Evolutionary conservation across 768 basidiomycete genomes (phyloP), one percentile per base, ranked within the genome.

Genomic region (Rhizopogon sp.): DNA sequence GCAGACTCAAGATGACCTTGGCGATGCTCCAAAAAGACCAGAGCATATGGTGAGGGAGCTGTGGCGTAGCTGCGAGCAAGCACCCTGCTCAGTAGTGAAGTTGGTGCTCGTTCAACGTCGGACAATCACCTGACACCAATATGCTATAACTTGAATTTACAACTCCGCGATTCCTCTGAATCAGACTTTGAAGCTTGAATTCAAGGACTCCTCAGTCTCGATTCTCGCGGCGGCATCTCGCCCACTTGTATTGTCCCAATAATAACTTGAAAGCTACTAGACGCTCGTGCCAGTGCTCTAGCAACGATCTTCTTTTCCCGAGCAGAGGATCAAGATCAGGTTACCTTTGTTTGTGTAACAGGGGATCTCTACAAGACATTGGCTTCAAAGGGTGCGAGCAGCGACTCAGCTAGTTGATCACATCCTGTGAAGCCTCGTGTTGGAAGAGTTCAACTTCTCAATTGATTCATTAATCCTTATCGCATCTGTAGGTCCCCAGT

Each of bases 21-120:
- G 50, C 82, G 80, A 66, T 95, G 92, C 70, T 96, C 93, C 37
- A 95, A 77, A 59, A 90, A 85, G 29, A 94, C 84, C 11, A 94
- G 79, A 2, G 87, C 82, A 72, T 87, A 83, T 2, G 87, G 82
- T 25, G 81, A 74, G 4, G 76, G 50, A 10, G 79, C 70, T 6
- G 83, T 79, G 3, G 85, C 81, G 64, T 87, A 88, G 20, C 22
- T 54, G 3, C 53, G 53, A 29, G 29, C 33, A n/a, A 29, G 49
- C 6, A 76, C 69, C 56, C 85, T 69, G 39, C 20, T 50, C 17
- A 54, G 37, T 11, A 43, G 45, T 40, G 39, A 41, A 22, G 39
- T 5, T 40, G n/a, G n/a, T n/a, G n/a, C n/a, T n/a, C n/a, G 40
- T 41, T 41, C 17, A 41, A 14, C 40, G 40, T 20, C 43, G 28